Base-by-base conservation (phyloP, 2,329 filamentous ascomycete species). In the Claviceps fusiformis region DNA sequence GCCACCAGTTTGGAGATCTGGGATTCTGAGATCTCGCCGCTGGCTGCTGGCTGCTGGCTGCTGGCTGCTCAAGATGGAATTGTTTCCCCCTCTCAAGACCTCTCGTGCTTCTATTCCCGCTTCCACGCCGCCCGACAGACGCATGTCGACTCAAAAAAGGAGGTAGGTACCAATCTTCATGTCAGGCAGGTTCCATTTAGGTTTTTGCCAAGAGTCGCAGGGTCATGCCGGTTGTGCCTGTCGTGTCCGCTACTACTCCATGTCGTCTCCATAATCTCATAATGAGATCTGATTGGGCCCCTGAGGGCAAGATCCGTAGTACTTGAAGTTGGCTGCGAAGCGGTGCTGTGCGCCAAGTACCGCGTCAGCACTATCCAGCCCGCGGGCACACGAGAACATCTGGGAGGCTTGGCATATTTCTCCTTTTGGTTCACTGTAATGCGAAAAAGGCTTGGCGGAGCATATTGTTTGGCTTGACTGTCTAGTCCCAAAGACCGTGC, bases 351-450 rank as follows among this genome's bases (percentile, higher is more conserved):
- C 11, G 37, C 37, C 37, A 41, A 41, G 37, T 41, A 41, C 37
- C 37, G 37, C 37, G 37, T 17, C 15, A 17, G 37, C 37, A 17
- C 4, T 41, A 17, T 37, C 35, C 31, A 33, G 10, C 11, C 10
- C 6, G 11, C 3, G 35, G 11, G 35, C 35, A 37, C 8, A 37
- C 35, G 35, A 37, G 35, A 37, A 29, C 27, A 54, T 44, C 37
- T 49, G 19, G 27, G 35, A 39, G 37, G 15, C 53, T 54, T 54
- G 53, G 53, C 53, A 54, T 39, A 54, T 50, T 51, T 54, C 47
- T 51, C 53, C 39, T 35, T 46, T 35, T 15, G 37, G 19, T 17
- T 41, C 37, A 41, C 37, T 17, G 37, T 17, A 41, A 41, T 41
- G 37, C 37, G 37, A 17, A 41, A 41, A 41, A 19, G 37, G 37